Evolutionary conservation across 2,329 filamentous ascomycete species (phyloP), one percentile per base, ranked within the genome.

Genomic region (Claviceps humidiphila): DNA sequence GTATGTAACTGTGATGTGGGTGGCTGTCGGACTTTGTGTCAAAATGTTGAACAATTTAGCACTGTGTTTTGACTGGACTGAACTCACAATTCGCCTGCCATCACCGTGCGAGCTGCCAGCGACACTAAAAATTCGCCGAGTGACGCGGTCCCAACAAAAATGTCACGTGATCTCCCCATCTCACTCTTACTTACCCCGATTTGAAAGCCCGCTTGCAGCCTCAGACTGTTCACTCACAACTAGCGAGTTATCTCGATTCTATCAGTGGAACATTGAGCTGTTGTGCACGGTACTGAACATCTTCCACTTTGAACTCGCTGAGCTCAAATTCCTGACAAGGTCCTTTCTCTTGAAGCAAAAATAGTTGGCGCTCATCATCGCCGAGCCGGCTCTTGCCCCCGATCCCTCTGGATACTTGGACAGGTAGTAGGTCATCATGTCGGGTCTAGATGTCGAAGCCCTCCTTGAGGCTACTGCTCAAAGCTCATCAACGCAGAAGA

Each of bases 381-480:
- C 48, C 43, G 26, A 39, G 30, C 14, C 38, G 14, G 37, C 37
- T 38, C 20, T 44, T 24, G 3, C 42, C 13, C 17, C 17, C 14
- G 4, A 5, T n/a, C 7, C 24, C 24, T 26, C 9, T 26, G 26
- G 6, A 13, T 2, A n/a, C 37, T 20, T 39, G 26, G 30, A 17
- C 13, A 47, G 30, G 49, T 22, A 55, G 53, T 55, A 60, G 58
- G 51, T 54, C 58, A 69, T 58, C 56, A 77, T 77, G 74, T 68
- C 73, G 50, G 72, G 68, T 53, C 66, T 77, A 60, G 89, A 95
- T 65, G 88, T 96, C 61, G 90, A 96, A 75, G 88, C 89, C 59
- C 79, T 96, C 58, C 82, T 96, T 60, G 89, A 95, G 70, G 87
- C 86, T 50, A 88, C 87, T 57, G 87, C 87, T 50, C 83, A 82